These are phyloP conservation scores for Tausonia pullulans DNA, from an alignment of 1,284 basidiomycete genomes.

Conservation along the genomic window DNA sequence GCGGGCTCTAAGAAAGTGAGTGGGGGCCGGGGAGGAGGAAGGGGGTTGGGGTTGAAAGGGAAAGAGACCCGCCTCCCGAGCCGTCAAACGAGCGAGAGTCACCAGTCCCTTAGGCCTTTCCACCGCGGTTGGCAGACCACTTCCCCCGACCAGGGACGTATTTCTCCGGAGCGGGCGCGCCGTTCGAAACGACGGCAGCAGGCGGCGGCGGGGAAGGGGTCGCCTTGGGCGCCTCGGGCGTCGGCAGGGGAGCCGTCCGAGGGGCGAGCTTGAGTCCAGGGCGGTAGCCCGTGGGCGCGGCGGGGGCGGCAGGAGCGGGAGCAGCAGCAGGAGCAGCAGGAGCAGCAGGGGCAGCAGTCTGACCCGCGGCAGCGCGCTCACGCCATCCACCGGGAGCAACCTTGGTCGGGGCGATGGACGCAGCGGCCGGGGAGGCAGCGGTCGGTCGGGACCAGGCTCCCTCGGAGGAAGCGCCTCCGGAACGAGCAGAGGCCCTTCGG, in stretches of 20 bases:
- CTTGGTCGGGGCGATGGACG: conserved; percentile 6
- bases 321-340: conserved; percentile 23
- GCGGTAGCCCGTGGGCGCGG: conserved; percentile 36
- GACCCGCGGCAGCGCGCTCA: neutral
- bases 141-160: conserved; percentile 13
- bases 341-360: conserved; percentile 17
- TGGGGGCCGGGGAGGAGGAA: neutral
- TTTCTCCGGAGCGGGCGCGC: neutral
- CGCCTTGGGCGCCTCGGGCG: conserved; percentile 18
- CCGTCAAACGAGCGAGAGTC: too few species aligned
- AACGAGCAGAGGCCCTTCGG: conserved; percentile 32
- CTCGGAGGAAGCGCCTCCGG: conserved; percentile 17
- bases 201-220: conserved; percentile 25
- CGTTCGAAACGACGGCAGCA: conserved; percentile 3
- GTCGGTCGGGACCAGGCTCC: conserved; percentile 8
- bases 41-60: neutral
- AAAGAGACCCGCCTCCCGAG: neutral
- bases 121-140: conserved; percentile 2
- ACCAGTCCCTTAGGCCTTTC: too few species aligned
- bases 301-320: conserved; percentile 20
- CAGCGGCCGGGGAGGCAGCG: conserved; percentile 4
- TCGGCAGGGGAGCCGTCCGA: conserved; percentile 31
- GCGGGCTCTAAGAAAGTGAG: too few species aligned
- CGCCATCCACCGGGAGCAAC: conserved; percentile 10
- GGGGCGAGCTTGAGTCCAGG: conserved; percentile 32